These are phyloP conservation scores for Lojkania enalia DNA, from an alignment of 2,329 filamentous ascomycete species.

Conservation along the genomic window DNA sequence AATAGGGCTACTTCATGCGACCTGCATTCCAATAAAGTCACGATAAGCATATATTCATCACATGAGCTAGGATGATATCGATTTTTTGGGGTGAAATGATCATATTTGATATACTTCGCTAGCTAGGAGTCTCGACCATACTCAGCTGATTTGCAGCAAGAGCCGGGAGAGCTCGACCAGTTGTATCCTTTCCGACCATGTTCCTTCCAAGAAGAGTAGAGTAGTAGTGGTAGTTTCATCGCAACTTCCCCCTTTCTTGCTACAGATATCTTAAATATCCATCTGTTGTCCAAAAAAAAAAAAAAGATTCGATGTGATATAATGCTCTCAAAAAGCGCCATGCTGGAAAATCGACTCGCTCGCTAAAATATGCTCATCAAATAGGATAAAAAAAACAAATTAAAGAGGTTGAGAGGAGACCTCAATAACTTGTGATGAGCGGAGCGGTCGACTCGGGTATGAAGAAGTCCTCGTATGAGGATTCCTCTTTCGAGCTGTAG, in stretches of 20 bases:
- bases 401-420: slow-evolving; percentile 31
- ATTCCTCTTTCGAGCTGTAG: slow-evolving; percentile 46
- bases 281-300: slow-evolving; percentile 6
- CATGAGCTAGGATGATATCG: not conserved
- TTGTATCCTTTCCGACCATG: not conserved
- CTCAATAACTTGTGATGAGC: slow-evolving; percentile 47
- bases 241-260: slow-evolving; percentile 2
- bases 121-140: slow-evolving; percentile 2
- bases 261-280: slow-evolving; percentile 13
- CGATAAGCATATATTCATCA: slow-evolving; percentile 1
- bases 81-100: not conserved
- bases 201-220: not conserved
- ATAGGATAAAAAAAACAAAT: slow-evolving; percentile 40
- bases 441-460: slow-evolving; percentile 47
- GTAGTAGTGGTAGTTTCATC: slow-evolving; percentile 6
- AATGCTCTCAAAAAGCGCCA: slow-evolving; percentile 35
- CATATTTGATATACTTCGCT: slow-evolving; percentile 1
- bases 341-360: slow-evolving; percentile 42
- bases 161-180: slow-evolving; percentile 1
- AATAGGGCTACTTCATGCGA: not conserved
- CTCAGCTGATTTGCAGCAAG: too few species aligned
- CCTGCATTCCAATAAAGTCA: not conserved
- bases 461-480: slow-evolving; percentile 44
- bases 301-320: slow-evolving; percentile 20
- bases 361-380: slow-evolving; percentile 44